These are phyloP conservation scores for Colletotrichum melonis DNA, from an alignment of 2,329 filamentous ascomycete species.

Conservation along the genomic window DNA sequence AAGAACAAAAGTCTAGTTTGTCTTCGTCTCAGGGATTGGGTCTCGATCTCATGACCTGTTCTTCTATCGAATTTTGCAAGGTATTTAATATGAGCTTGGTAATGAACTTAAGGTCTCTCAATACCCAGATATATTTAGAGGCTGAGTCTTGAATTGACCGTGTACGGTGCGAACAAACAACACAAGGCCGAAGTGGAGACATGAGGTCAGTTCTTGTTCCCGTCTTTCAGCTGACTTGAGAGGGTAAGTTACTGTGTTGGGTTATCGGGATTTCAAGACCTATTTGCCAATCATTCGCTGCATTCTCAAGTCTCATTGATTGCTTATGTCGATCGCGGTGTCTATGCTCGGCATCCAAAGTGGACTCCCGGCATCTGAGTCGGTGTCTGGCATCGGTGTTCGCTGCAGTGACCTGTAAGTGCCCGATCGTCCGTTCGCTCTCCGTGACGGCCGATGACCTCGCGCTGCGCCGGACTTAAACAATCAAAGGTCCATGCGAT, in stretches of 20 bases:
- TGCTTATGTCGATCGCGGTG: not conserved
- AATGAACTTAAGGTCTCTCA: too few species aligned
- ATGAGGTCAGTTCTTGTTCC: too few species aligned
- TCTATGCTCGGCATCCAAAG: not conserved
- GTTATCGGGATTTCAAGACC: not conserved
- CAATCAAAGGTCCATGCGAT: not conserved
- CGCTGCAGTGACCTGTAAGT: not conserved
- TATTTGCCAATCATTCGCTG: not conserved
- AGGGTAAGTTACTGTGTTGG: too few species aligned
- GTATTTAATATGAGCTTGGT: fast-evolving
- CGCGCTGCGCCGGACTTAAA: not conserved
- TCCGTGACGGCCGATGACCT: not conserved
- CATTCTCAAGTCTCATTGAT: not conserved
- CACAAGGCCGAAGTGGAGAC: too few species aligned
- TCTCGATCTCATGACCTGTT: too few species aligned
- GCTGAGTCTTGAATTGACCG: too few species aligned
- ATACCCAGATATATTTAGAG: too few species aligned
- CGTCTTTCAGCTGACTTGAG: too few species aligned
- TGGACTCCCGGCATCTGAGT: not conserved
- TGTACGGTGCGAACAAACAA: too few species aligned
- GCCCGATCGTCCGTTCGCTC: not conserved
- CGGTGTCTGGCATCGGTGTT: not conserved
- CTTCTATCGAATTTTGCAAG: too few species aligned
- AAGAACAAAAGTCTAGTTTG: too few species aligned
- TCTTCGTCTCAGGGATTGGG: too few species aligned